Evolutionary conservation across 2,329 filamentous ascomycete species (phyloP), one percentile per base, ranked within the genome.

Genomic region (Ophiocordyceps australis): DNA sequence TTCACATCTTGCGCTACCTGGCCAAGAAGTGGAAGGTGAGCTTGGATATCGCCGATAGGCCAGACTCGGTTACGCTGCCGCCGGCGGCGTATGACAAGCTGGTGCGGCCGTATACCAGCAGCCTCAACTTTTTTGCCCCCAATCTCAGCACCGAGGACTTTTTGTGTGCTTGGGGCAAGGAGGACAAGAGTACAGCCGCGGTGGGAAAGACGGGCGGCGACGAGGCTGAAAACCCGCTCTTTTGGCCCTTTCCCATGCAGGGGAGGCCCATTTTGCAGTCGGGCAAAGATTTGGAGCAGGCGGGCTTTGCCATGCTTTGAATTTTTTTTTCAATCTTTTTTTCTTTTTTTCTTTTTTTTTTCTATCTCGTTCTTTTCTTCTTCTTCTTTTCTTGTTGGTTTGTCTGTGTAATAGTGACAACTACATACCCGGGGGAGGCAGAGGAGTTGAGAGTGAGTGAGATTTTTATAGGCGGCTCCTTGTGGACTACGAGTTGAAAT

Each of bases 221-320:
- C n/a, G n/a, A n/a, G n/a, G n/a, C n/a, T n/a, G 57, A 64, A 30
- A 67, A 67, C 28, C 64, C 64, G 12, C 44, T 69, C 3, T 69
- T 69, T 35, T 71, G 65, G 65, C 63, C 65, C 1, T 70, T 69
- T 31, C 65, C 65, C 0, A 61, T 68, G 59, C 65, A 69, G 35
- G 65, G 65, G 0, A 51, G 63, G 14, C 64, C 65, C 4, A 61
- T 68, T 30, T 34, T 70, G 16, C 55, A 61, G 0, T 49, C 42
- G 1, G 61, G 62, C 1, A 37, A 50, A 17, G 48, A 55, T 25
- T 36, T 71, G 27, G 49, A 57, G 34, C 53, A 61, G 17, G 61
- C 64, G 3, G 65, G 65, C 0, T 71, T 71, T 37, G 51, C 49
- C 14, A 31, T 55, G 14, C 18, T 60, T n/a, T n/a, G n/a, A n/a